phyloP scores from a whole-genome alignment of 257 asterid genomes.

The Gentiana dahurica region DNA sequence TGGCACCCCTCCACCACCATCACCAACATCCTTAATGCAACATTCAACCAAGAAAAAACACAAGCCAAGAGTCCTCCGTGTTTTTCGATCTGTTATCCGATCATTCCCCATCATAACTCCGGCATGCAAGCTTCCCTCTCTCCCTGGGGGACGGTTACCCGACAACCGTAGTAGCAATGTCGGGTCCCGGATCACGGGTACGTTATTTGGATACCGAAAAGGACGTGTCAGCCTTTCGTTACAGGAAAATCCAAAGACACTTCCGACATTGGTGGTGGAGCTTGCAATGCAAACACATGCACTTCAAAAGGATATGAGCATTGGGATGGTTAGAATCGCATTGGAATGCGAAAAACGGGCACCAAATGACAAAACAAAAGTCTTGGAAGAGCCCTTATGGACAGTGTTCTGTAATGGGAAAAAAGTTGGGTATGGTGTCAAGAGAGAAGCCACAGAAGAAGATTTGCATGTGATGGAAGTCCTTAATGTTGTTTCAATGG shows the following conservation, averaged over 20 bases:
- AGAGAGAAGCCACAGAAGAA: conserved; percentile 56
- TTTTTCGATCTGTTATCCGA: conserved; percentile 54
- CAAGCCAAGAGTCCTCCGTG: conserved; percentile 35
- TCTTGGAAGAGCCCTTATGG: conserved; percentile 70
- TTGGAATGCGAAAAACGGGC: conserved; percentile 31
- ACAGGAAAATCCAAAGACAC: conserved; percentile 31
- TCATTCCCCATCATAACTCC: conserved; percentile 76
- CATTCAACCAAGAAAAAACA: conserved; percentile 38
- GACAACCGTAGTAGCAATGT: conserved; percentile 6
- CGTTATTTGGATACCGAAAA: conserved; percentile 52
- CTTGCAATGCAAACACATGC: conserved; percentile 31
- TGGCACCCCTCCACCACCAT: conserved; percentile 17
- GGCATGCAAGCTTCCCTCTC: conserved; percentile 52
- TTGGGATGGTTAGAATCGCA: conserved; percentile 40
- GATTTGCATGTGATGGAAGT: conserved; percentile 77
- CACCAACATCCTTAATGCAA: conserved; percentile 39
- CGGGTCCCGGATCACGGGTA: conserved; percentile 49
- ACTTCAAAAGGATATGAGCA: conserved; percentile 30
- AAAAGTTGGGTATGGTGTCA: conserved; percentile 54
- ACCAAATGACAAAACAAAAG: conserved; percentile 20
- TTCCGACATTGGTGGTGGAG: conserved; percentile 31
- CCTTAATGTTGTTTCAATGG: conserved; percentile 69
- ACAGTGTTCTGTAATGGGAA: conserved; percentile 78
- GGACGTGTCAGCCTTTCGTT: conserved; percentile 34
- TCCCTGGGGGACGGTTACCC: conserved; percentile 58